Evolutionary conservation across 139 green algal genomes (phyloP), one percentile per base, ranked within the genome.

Genomic region (Closterium sp.): DNA sequence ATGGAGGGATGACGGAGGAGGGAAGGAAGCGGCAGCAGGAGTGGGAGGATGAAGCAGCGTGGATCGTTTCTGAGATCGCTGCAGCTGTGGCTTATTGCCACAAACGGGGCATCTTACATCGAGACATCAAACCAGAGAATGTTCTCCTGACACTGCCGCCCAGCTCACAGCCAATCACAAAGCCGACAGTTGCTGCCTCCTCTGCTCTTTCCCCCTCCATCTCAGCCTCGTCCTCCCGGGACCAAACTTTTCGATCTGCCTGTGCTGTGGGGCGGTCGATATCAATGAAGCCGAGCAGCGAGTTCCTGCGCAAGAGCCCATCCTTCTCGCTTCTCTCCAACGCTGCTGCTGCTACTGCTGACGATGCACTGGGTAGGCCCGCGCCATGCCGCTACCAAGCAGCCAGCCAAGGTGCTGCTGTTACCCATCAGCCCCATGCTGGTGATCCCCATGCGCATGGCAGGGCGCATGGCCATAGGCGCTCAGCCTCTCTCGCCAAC

Each of bases 91-190:
- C 83, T 23, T 33, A 86, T 32, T 86, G 83, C 83, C 83, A 86
- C 83, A 33, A 32, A 19, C n/a, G 83, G n/a, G 83, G 83, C 83
- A 33, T 86, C 30, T 32, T 86, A 33, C 83, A 86, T 86, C n/a
- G 83, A 86, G 83, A 86, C 83, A 33, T 86, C n/a, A 86, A 86
- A 33, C 83, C 83, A 33, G 83, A 86, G 83, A 86, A 86, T 23
- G 83, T 86, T 32, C 83, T 86, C 83, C 21, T 86, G 83, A 86
- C 83, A 21, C 28, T 21, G 30, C 83, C 83, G 83, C 83, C 83
- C 7, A 86, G 30, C 30, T 33, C 30, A 21, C 83, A 86, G 83
- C 83, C 7, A 86, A 86, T 32, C 83, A 86, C n/a, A 21, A n/a
- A n/a, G n/a, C n/a, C n/a, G n/a, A n/a, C n/a, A n/a, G n/a, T n/a